phyloP scores from a whole-genome alignment of 345 rosid species.

The Citrus medica region DNA sequence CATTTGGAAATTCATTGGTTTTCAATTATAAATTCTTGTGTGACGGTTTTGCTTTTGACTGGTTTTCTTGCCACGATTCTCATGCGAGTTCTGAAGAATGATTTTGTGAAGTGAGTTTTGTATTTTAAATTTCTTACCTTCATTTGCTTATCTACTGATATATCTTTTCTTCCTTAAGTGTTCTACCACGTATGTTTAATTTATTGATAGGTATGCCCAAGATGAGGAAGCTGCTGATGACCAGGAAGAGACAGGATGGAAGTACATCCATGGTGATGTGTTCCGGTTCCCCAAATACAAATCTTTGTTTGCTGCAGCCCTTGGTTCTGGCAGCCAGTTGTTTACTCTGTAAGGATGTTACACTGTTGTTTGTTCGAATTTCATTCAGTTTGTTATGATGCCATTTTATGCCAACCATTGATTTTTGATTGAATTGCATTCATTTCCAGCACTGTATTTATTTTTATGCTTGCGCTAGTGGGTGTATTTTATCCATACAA shows the following conservation, averaged over 20 bases:
- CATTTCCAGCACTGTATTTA: conserved; percentile 60
- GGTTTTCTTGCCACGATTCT: conserved; percentile 92
- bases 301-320: conserved; percentile 73
- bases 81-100: conserved; percentile 88
- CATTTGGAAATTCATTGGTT: conserved; percentile 96
- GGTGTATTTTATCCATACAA: conserved; percentile 94
- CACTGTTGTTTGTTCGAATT: background rate
- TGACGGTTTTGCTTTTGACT: conserved; percentile 84
- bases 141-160: background rate
- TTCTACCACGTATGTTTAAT: background rate
- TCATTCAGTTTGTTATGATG: background rate
- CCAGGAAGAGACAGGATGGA: conserved; percentile 94
- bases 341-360: conserved; percentile 64
- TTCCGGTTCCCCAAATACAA: conserved; percentile 70
- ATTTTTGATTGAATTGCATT: background rate
- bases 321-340: conserved; percentile 78
- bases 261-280: conserved; percentile 82
- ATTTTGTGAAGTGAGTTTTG: conserved; percentile 76
- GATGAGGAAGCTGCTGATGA: conserved; percentile 91
- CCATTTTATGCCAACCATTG: background rate
- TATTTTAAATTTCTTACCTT: background rate
- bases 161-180: background rate
- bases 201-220: conserved; percentile 56
- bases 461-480: conserved; percentile 79
- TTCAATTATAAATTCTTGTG: conserved; percentile 85